Conservation (phyloP, 495 filamentous ascomycete species). For the Schizothecium vesticola region DNA sequence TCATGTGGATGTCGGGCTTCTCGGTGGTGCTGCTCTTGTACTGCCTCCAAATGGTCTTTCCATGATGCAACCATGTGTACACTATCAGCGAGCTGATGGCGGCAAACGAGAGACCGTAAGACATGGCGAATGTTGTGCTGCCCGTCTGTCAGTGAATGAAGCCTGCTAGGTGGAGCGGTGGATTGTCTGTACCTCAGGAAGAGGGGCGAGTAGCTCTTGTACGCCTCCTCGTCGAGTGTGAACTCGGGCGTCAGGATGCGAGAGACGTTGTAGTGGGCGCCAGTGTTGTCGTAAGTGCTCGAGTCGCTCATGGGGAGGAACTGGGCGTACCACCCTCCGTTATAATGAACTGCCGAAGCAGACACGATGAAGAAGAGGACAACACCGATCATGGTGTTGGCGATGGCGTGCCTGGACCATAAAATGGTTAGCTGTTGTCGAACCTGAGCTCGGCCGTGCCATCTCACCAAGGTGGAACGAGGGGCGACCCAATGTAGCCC, state of each 20-base stretch:
- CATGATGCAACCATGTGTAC: slow-evolving; percentile 60
- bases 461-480: slow-evolving; percentile 53
- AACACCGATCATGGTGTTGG: slow-evolving; percentile 59
- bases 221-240: slow-evolving; percentile 49
- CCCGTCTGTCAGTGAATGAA: slow-evolving; percentile 13
- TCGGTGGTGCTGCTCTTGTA: slow-evolving; percentile 54
- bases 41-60: slow-evolving; percentile 55
- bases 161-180: not conserved
- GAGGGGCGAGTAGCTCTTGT: slow-evolving; percentile 57
- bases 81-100: slow-evolving; percentile 62
- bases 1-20: slow-evolving; percentile 57
- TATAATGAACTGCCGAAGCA: slow-evolving; percentile 53
- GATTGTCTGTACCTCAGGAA: slow-evolving; percentile 45
- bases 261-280: slow-evolving; percentile 49
- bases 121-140: slow-evolving; percentile 56
- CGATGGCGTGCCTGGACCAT: slow-evolving; percentile 43
- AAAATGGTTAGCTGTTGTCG: not conserved
- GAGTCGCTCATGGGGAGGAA: slow-evolving; percentile 57
- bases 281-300: slow-evolving; percentile 59
- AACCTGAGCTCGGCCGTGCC: not conserved
- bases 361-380: slow-evolving; percentile 48
- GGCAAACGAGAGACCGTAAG: slow-evolving; percentile 68
- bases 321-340: slow-evolving; percentile 58
- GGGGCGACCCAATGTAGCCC: slow-evolving; percentile 51
- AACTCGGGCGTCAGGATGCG: slow-evolving; percentile 46